Base-by-base conservation (phyloP, 2,329 filamentous ascomycete genomes). In the Exutisphaerella laricina region DNA sequence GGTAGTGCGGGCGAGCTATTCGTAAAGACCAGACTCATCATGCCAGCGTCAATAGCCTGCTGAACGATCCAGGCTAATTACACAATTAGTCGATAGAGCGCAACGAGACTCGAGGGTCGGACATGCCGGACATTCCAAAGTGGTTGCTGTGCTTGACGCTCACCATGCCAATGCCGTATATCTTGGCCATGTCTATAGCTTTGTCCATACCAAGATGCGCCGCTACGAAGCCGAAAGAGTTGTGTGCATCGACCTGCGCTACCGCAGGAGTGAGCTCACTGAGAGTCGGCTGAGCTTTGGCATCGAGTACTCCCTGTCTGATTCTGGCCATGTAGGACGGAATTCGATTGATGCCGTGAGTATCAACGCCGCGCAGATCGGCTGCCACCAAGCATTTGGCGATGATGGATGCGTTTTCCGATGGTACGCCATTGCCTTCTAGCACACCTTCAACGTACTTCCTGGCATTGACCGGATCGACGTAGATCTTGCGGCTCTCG, bases 291-390 rank as follows among this genome's bases (percentile, higher is more conserved):
- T 68, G 60, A 1, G 81, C 81, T 8, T 60, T 62, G 8, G 80
- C 69, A 53, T 85, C 71, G 5, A 90, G 74, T 2, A 85, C 82
- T 2, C 80, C 80, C 57, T 82, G 74, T 2, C 83, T 78, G 49
- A 89, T 75, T 13, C 85, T 80, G 41, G 78, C 73, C 69, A 89
- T 78, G 68, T 90, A 90, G 0, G 81, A 85, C 1, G 85, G 84
- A 29, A 90, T 79, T 4, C 85, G 79, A 62, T 86, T 87, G 61
- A 85, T 79, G 47, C 82, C 85, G 60, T 90, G 85, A 0, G 84
- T 87, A 58, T 90, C 85, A 18, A 89, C 80, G 37, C 85, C 85
- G 29, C 85, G 80, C 1, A 90, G 74, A 55, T 90, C 85, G 9
- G 85, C 85, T 25, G 78, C 77, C 1, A 89, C 73, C 1, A 90